Base-by-base conservation (phyloP, 2,329 filamentous ascomycete species). In the Emmonsiellopsis sp. region DNA sequence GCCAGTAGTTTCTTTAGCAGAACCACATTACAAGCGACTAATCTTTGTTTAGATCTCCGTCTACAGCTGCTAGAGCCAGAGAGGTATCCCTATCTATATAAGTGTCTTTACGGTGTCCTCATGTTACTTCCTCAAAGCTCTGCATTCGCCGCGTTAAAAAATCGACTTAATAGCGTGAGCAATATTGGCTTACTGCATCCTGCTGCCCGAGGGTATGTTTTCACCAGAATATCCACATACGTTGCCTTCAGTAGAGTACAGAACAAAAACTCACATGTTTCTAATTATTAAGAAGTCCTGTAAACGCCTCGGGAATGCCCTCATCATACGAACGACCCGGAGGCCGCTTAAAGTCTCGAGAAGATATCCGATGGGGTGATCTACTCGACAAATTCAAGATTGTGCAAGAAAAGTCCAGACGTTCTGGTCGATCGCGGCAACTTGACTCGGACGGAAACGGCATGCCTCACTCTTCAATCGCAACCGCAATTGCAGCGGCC, bases 91-190 rank as follows among this genome's bases (percentile, higher is more conserved):
- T 88, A 95, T 67, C 77, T 98, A 1, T 97, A 98, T 77, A 96
- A 96, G 73, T 98, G 93, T 71, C 82, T 98, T 48, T 98, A 97
- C 65, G 93, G 93, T 8, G 81, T 98, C 45, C 77, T 98, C 52
- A 98, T 98, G 93, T 84, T 98, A 14, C 80, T 98, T n/a, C 93
- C 93, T 0, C 93, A 98, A 71, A 97, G 92, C 13, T 94, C 90
- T 32, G 94, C 93, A 7, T 98, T 98, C 72, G 93, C 91, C 32
- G 92, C 93, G 2, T 77, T 98, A 54, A 97, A 96, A 68, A 98
- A 98, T 66, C 84, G 93, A 42, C 79, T 98, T 49, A 97, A 97
- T 71, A 95, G 88, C 70, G 93, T 98, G 60, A 95, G 88, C 74
- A 91, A 93, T 51, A 97, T 98, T 67, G 93, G 92, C 43, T 95